A percentile compares a stretch with the other conserved stretches of the same genome.
Conservation (phyloP, 192 early-diverging fungal species). For the Coemansia sp. region DNA sequence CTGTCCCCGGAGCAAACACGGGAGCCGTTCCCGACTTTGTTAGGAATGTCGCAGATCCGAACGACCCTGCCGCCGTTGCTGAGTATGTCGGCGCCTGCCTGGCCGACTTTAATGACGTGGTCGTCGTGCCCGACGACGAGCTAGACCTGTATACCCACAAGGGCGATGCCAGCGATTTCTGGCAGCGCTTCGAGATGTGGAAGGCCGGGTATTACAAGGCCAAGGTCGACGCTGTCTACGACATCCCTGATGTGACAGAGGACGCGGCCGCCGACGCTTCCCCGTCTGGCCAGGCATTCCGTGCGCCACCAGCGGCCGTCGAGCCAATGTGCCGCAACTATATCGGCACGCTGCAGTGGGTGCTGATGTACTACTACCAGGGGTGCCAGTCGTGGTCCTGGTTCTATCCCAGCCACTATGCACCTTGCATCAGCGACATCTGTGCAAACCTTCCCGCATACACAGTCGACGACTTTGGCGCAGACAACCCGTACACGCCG, state of each 20-base stretch:
- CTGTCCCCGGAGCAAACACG: constrained; percentile 33
- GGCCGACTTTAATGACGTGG: constrained; percentile 28
- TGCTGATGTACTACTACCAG: constrained; percentile 92
- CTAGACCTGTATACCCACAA: constrained; percentile 36
- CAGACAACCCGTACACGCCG: constrained; percentile 82
- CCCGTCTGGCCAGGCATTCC: constrained; percentile 23
- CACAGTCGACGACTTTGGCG: constrained; percentile 61
- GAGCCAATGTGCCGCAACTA: constrained; percentile 67
- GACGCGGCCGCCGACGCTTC: not conserved
- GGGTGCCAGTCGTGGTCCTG: constrained; percentile 96
- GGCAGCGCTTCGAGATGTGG: constrained; percentile 69
- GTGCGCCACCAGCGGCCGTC: constrained; percentile 30
- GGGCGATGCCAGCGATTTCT: constrained; percentile 53
- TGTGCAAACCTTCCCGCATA: constrained; percentile 50
- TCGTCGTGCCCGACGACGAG: constrained; percentile 32
- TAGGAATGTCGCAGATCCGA: constrained; percentile 24
- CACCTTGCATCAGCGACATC: constrained; percentile 87
- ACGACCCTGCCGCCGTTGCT: constrained; percentile 11
- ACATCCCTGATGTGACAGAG: constrained; percentile 18
- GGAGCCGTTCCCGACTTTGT: constrained; percentile 51
- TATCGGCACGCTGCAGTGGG: constrained; percentile 95
- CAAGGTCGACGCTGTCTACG: constrained; percentile 53
- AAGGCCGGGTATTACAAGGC: constrained; percentile 75
- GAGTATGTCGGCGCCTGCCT: constrained; percentile 34
- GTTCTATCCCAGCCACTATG: constrained; percentile 98